Percentiles rank a stretch among this genome's conserved stretches.
Conservation (phyloP, 495 filamentous ascomycete species). For the Penicillium taxi region DNA sequence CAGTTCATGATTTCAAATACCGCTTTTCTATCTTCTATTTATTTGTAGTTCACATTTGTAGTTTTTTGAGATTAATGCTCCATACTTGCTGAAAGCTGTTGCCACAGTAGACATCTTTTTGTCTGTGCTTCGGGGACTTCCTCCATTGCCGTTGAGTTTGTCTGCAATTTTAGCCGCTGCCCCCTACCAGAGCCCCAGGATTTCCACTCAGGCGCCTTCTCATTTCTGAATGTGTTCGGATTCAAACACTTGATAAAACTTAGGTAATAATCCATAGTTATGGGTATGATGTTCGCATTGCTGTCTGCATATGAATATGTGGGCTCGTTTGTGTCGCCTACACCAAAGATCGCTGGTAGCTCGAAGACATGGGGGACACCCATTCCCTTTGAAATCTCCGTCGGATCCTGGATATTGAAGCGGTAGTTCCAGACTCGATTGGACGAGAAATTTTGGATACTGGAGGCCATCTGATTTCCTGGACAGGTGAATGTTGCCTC, state of each 20-base stretch:
- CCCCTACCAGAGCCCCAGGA: conserved; percentile 22
- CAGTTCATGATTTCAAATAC: too few species aligned
- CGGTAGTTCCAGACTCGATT: conserved; percentile 49
- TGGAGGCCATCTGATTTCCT: conserved; percentile 32
- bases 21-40: too few species aligned
- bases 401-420: conserved; percentile 52
- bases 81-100: conserved; percentile 10
- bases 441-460: conserved; percentile 30
- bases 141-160: conserved; percentile 50
- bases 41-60: too few species aligned
- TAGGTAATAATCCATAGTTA: conserved; percentile 55
- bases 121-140: conserved; percentile 30
- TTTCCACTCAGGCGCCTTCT: conserved; percentile 36
- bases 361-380: conserved; percentile 61
- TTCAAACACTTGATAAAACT: conserved; percentile 55
- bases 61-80: conserved; percentile 18
- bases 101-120: conserved; percentile 41
- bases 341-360: conserved; percentile 49
- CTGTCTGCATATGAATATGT: conserved; percentile 16
- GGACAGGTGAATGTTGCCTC: conserved; percentile 63
- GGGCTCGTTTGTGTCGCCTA: conserved; percentile 16
- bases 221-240: conserved; percentile 43
- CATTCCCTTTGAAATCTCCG: conserved; percentile 38
- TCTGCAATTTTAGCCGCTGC: conserved; percentile 38
- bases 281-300: conserved; percentile 43